Evolutionary conservation across 1,139 yeast species (phyloP), one percentile per base, ranked within the genome.

Genomic region (Yamadazyma kanchanaburiensis): DNA sequence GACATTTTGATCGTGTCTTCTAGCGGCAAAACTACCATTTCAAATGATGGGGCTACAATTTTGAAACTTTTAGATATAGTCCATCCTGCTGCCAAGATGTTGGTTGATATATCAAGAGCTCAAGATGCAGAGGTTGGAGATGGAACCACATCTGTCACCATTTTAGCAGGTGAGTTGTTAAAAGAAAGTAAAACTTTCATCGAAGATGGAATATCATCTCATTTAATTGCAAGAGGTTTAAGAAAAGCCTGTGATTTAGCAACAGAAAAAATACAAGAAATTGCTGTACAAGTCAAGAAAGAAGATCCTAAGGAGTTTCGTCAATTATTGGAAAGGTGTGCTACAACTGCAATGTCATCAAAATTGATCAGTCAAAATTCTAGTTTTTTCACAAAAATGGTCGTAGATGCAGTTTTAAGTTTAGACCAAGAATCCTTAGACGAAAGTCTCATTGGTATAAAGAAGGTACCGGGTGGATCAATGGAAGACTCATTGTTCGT

Each of bases 51-150:
- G 38, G 98, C 98, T 30, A 94, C 99, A 2, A 91, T 91, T 46
- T 70, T 91, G 57, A 87, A 84, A 56, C 70, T 89, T 39, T 67
- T 91, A 46, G 98, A 94, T 53, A 94, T 94, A 36, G 96, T 94
- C 16, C 99, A 91, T 54, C 98, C 99, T 5, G 98, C 98, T 11
- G 98, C 98, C 9, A 84, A 85, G 55, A 82, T 91, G 56, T 66
- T 91, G 44, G 98, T 91, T 31, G 99, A 91, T 56, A 86, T 91
- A 37, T 86, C 96, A 10, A 76, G 96, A 51, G 81, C 97, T 1
- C 99, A 91, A 62, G 99, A 91, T 60, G 96, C 96, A 14, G 99
- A 91, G 60, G 97, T 91, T 35, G 99, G 99, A 40, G 99, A 91
- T 58, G 99, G 99, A 44, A 91, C 99, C 24, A 91, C 98, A 0